phyloP scores from a whole-genome alignment of 1,284 basidiomycete species.

The Puccinia novopanici region DNA sequence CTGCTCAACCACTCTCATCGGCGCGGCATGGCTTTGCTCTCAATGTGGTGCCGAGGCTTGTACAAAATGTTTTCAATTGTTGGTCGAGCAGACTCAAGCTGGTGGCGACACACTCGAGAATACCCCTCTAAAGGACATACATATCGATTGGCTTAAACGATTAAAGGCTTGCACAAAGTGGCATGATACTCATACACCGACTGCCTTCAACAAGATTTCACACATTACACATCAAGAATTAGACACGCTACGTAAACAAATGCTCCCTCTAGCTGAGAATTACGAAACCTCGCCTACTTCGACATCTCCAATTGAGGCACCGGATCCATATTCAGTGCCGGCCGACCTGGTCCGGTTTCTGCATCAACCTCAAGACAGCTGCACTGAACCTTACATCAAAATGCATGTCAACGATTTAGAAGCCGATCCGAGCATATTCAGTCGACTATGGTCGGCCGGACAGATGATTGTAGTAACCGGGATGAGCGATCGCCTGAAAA shows the following conservation, averaged over 20 bases:
- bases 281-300: background rate
- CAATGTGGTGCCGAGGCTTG: constrained; percentile 44
- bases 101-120: background rate
- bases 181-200: background rate
- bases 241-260: no score
- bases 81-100: background rate
- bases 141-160: constrained; percentile 5
- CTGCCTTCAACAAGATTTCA: no score
- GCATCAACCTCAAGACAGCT: no score
- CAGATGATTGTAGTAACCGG: constrained; percentile 55
- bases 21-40: constrained; percentile 37
- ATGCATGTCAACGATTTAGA: constrained; percentile 35
- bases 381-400: no score
- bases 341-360: background rate
- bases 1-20: constrained; percentile 38
- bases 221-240: no score
- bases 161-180: constrained; percentile 23
- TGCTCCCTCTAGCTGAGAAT: no score
- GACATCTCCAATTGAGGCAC: background rate
- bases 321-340: constrained; percentile 2
- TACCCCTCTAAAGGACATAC: background rate
- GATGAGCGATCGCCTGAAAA: constrained; percentile 38
- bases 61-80: constrained; percentile 32
- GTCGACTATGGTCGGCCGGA: constrained; percentile 51
- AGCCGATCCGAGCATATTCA: constrained; percentile 28